These are phyloP conservation scores for Yamadazyma mexicana DNA, from an alignment of 1,139 yeast genomes.

Conservation along the genomic window DNA sequence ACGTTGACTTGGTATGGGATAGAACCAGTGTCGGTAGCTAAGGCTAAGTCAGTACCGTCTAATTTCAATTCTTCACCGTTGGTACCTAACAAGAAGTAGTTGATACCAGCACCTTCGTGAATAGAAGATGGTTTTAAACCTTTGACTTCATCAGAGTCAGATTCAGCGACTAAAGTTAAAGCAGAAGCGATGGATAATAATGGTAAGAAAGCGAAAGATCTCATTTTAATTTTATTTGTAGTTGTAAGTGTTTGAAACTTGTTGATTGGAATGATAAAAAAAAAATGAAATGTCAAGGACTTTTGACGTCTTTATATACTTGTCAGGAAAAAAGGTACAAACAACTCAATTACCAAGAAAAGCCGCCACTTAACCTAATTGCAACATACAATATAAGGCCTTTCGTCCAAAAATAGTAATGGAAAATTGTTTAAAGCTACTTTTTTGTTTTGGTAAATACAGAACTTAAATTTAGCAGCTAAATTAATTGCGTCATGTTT, in stretches of 20 bases:
- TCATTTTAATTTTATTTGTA: conserved; percentile 8
- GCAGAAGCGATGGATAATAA: conserved; percentile 21
- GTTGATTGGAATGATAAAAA: neutral
- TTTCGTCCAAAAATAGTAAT: conserved; percentile 1
- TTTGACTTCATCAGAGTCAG: conserved; percentile 21
- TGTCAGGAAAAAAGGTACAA: neutral
- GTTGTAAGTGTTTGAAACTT: neutral
- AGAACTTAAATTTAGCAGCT: neutral
- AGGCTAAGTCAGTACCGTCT: conserved; percentile 4
- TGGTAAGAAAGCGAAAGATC: conserved; percentile 18
- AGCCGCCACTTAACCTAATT: too few relatives aligned
- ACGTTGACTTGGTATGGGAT: conserved; percentile 7
- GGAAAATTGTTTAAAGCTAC: too few relatives aligned
- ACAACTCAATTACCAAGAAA: neutral
- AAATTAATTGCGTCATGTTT: conserved; percentile 1
- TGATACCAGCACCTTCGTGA: conserved; percentile 61
- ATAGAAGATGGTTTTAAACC: conserved; percentile 31
- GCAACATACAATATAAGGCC: too few relatives aligned
- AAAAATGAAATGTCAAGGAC: neutral
- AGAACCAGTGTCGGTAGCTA: conserved; percentile 20
- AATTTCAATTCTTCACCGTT: conserved; percentile 10
- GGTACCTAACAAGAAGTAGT: conserved; percentile 35
- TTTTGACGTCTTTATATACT: conserved; percentile 3
- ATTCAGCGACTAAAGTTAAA: conserved; percentile 20
- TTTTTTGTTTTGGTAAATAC: neutral